These are phyloP conservation scores for Leccinum subrobustum DNA, from an alignment of 1,284 basidiomycete genomes.

Conservation along the genomic window DNA sequence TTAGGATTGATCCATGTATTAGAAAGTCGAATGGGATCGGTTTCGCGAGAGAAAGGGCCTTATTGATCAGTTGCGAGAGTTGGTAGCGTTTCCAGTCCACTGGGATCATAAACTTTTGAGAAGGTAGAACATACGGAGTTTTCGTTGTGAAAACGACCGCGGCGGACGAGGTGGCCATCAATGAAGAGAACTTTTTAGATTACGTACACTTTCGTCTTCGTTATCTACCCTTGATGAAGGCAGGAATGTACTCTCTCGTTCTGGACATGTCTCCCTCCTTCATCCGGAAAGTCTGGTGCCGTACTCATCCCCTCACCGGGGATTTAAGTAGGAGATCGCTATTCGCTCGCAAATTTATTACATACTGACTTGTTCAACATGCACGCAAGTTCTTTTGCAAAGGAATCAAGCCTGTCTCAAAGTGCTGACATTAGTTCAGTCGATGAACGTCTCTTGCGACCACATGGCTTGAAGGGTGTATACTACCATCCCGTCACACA, in stretches of 20 bases:
- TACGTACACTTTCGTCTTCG: too few species aligned
- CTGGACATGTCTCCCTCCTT: not conserved
- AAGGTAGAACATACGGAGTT: too few species aligned
- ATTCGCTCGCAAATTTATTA: not conserved
- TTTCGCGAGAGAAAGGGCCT: constrained; percentile 74
- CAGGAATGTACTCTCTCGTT: not conserved
- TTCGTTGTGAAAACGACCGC: too few species aligned
- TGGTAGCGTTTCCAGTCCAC: constrained; percentile 90
- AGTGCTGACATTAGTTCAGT: constrained; percentile 2
- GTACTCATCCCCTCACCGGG: not conserved
- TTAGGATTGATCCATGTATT: constrained; percentile 78
- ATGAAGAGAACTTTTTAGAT: too few species aligned
- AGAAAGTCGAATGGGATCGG: constrained; percentile 95
- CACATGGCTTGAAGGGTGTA: constrained; percentile 24
- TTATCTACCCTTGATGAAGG: too few species aligned
- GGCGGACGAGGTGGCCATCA: too few species aligned
- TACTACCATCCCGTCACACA: constrained; percentile 36
- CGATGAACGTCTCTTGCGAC: constrained; percentile 10
- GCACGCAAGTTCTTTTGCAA: not conserved
- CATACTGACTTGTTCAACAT: not conserved
- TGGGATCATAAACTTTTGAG: constrained; percentile 39
- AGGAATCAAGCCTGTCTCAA: not conserved
- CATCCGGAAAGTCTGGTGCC: not conserved
- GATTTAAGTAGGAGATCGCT: constrained; percentile 3
- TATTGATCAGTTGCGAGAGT: constrained; percentile 97